These are phyloP conservation scores for Glycyrrhiza uralensis DNA, from an alignment of 306 rosid genomes.

Conservation along the genomic window DNA sequence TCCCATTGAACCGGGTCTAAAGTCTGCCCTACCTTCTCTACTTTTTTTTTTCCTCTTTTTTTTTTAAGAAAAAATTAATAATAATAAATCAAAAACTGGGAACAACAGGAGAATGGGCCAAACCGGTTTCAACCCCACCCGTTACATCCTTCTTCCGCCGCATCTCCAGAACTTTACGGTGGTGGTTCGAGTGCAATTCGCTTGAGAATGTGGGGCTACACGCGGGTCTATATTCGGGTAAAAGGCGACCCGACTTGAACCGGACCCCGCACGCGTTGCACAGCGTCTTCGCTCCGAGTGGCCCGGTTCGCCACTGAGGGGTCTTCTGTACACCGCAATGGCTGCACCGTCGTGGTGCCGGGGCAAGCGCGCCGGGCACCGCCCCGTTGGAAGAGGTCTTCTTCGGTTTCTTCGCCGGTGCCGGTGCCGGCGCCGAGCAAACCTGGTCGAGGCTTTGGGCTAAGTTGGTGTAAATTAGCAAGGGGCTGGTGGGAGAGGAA, in stretches of 20 bases:
- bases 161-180: slow-evolving; percentile 97
- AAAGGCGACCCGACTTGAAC: slow-evolving; percentile 83
- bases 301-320: slow-evolving; percentile 97
- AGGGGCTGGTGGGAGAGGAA: slow-evolving; percentile 47
- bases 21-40: neutral
- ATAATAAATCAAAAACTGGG: slow-evolving; percentile 50
- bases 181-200: slow-evolving; percentile 87
- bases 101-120: slow-evolving; percentile 31
- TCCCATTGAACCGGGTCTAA: slow-evolving; percentile 42
- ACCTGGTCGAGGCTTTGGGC: slow-evolving; percentile 30
- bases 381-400: slow-evolving; percentile 5
- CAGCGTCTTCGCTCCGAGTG: slow-evolving; percentile 76
- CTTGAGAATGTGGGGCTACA: slow-evolving; percentile 90
- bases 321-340: slow-evolving; percentile 97
- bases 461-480: slow-evolving; percentile 32
- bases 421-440: slow-evolving; percentile 3
- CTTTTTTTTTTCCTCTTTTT: neutral
- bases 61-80: neutral
- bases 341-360: slow-evolving; percentile 68
- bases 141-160: slow-evolving; percentile 68
- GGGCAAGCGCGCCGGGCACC: slow-evolving; percentile 12
- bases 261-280: slow-evolving; percentile 96
- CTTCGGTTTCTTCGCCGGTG: slow-evolving; percentile 39
- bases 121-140: slow-evolving; percentile 27
- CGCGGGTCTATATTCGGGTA: slow-evolving; percentile 96